These are phyloP conservation scores for Trichaptum fuscoviolaceum DNA, from an alignment of 768 basidiomycete genomes.

Conservation along the genomic window DNA sequence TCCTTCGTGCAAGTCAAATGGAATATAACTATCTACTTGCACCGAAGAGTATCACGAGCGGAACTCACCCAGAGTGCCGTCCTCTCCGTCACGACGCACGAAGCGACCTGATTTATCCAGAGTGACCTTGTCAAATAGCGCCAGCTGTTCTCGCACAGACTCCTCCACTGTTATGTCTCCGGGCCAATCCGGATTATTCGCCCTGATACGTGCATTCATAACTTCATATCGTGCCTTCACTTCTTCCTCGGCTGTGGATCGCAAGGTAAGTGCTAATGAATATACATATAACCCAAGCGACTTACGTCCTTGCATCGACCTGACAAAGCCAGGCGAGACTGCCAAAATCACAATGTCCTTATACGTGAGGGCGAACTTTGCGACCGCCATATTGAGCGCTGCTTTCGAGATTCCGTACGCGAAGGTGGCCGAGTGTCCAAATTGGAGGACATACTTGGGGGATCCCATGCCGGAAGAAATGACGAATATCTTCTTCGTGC, in stretches of 20 bases:
- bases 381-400: constrained; percentile 31
- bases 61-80: no score
- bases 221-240: not conserved
- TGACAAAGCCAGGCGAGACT: constrained; percentile 33
- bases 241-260: not conserved
- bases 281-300: not conserved
- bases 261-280: not conserved
- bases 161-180: not conserved
- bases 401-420: constrained; percentile 34
- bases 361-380: constrained; percentile 31
- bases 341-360: constrained; percentile 34
- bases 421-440: constrained; percentile 9
- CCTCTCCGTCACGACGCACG: not conserved
- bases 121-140: not conserved
- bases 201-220: not conserved
- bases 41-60: no score
- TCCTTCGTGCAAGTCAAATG: no score
- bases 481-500: constrained; percentile 30
- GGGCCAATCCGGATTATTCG: not conserved
- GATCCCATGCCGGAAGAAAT: constrained; percentile 28
- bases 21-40: no score
- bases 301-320: constrained; percentile 17
- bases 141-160: not conserved
- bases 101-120: not conserved
- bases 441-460: constrained; percentile 18